Evolutionary conservation across 495 filamentous ascomycete genomes (phyloP).

Genomic region (Aspergillus coremiiformis): DNA sequence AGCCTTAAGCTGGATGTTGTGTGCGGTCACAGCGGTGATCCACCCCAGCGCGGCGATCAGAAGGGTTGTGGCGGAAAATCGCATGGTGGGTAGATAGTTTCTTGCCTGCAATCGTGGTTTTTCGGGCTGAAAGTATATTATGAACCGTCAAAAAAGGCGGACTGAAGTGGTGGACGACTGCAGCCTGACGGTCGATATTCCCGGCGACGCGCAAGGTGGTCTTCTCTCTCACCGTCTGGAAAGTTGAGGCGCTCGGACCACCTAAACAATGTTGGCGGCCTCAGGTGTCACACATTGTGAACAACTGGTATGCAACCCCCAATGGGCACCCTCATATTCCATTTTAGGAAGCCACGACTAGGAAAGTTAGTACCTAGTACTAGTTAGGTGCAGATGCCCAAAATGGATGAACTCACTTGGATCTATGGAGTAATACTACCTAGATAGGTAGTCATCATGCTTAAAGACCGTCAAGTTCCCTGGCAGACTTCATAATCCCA

Average conservation of each 20-base stretch:
- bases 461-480: not conserved
- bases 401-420: too few species aligned
- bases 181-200: slow-evolving; percentile 4
- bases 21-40: slow-evolving; percentile 58
- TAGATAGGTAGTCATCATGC: too few species aligned
- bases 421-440: too few species aligned
- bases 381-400: too few species aligned
- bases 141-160: slow-evolving; percentile 3
- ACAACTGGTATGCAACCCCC: not conserved
- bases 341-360: not conserved
- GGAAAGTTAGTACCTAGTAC: not conserved
- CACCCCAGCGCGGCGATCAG: slow-evolving; percentile 58
- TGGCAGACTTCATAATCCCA: too few species aligned
- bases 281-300: not conserved
- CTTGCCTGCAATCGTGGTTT: not conserved
- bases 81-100: slow-evolving; percentile 34
- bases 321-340: not conserved
- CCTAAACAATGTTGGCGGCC: slow-evolving; percentile 1
- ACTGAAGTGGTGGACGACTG: slow-evolving; percentile 8
- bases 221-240: slow-evolving; percentile 8
- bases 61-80: slow-evolving; percentile 47
- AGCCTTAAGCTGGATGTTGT: slow-evolving; percentile 91
- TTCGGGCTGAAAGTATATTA: slow-evolving; percentile 7
- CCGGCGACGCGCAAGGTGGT: slow-evolving; percentile 35
- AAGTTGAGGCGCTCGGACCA: slow-evolving; percentile 40